Base-by-base conservation (phyloP, 345 rosid genomes). In the Capsella bursapastoris region DNA sequence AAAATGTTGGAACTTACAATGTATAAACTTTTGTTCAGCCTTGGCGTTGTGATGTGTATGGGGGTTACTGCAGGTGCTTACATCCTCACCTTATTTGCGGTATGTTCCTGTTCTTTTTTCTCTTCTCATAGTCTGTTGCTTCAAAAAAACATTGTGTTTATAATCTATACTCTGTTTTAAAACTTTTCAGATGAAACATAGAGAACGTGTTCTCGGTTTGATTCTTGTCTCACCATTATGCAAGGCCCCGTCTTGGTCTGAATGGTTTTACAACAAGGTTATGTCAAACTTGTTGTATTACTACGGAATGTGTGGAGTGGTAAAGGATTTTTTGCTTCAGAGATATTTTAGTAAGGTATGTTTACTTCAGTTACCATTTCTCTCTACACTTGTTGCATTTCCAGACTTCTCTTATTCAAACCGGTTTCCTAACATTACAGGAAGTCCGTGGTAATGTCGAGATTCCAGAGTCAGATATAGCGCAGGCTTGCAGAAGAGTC, bases 1-100 rank as follows among this genome's bases (percentile, higher is more conserved):
- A 16, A 37, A 72, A 8, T 57, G 25, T 64, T 57, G 41, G 11
- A 13, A 73, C 45, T 78, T 22, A 73, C 15, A 11, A 37, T 0
- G 55, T 67, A 4, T 73, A 61, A 52, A 70, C 29, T 73, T 61
- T 67, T 44, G 40, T 58, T 58, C 85, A 94, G 98, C 73, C 96
- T 94, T 75, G 95, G 88, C 44, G 79, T 86, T 49, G 98, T 94
- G 61, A 94, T 91, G 96, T 94, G 98, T 81, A 87, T 91, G 95
- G 97, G 97, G 71, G 97, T 91, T 49, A 88, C 96, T 41, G 96
- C 96, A 3, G 98, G 98, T 68, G 98, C 97, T 77, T 91, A 89
- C 84, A 81, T 94, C 64, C 88, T 94, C 75, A 86, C 89, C 22
- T 78, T 91, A 58, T 94, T 94, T 73, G 96, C 97, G 8, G 98